phyloP scores from a whole-genome alignment of 2,329 filamentous ascomycete species.

The Ploettnerulaceae sp. region DNA sequence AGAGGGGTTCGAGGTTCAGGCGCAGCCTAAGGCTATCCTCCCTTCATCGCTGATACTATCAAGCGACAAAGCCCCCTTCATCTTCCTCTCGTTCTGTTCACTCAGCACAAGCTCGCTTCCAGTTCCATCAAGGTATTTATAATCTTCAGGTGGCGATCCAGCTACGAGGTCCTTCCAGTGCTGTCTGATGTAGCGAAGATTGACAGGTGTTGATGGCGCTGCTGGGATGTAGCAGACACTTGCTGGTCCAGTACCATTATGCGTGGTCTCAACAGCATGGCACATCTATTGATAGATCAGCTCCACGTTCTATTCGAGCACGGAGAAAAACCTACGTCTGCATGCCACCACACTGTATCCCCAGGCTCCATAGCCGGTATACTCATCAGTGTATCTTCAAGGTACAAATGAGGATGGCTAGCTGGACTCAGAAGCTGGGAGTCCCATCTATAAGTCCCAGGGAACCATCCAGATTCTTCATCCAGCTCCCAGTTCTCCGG shows the following conservation, averaged over 20 bases:
- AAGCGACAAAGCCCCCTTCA: conserved; percentile 11
- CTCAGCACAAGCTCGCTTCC: conserved; percentile 8
- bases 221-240: conserved; percentile 87
- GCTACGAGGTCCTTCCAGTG: conserved; percentile 6
- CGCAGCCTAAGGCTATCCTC: conserved; percentile 7
- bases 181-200: conserved; percentile 4
- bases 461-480: neutral
- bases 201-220: conserved; percentile 61
- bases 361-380: conserved; percentile 59
- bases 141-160: conserved; percentile 5
- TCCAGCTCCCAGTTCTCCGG: conserved; percentile 57
- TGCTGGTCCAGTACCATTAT: conserved; percentile 66
- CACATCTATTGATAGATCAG: neutral
- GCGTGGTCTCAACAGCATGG: conserved; percentile 77
- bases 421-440: conserved; percentile 51
- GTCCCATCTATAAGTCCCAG: conserved; percentile 48
- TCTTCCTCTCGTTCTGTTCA: conserved; percentile 10
- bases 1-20: too few species aligned
- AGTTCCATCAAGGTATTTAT: conserved; percentile 10
- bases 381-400: conserved; percentile 59
- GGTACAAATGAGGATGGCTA: conserved; percentile 59
- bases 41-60: conserved; percentile 4
- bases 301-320: neutral
- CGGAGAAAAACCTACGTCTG: conserved; percentile 34
- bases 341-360: conserved; percentile 64